Base-by-base conservation (phyloP, 2,329 filamentous ascomycete species). In the Colletotrichum gloeosporioides region DNA sequence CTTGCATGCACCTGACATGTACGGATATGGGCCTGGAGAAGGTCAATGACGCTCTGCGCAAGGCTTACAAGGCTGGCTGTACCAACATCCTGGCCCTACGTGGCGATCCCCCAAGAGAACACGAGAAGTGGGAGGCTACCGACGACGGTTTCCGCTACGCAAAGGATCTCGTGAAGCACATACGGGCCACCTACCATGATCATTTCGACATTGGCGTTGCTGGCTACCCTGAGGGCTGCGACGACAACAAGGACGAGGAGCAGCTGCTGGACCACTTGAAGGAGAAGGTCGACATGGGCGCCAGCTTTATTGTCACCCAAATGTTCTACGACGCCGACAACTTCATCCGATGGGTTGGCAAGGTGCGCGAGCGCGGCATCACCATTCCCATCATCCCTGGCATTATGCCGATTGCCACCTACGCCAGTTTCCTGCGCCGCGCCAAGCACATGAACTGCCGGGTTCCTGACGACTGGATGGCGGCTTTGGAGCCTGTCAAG, bases 311-410 rank as follows among this genome's bases (percentile, higher is more conserved):
- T 78, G 95, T 99, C 70, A 99, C 97, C 0, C 97, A 99, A 87
- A 99, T 99, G 97, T 99, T 99, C 87, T 99, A 99, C 88, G 96
- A 99, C 82, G 96, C 92, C 66, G 96, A 99, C 82, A 96, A 97
- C 83, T 99, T 99, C 86, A 86, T 99, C 70, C 91, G 93, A 69
- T 99, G 97, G 97, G 94, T 98, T 49, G 89, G 91, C 79, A 97
- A 95, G 83, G 96, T 96, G 75, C 94, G 96, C 66, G 95, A 93
- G 69, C 93, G 92, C 81, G 97, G 97, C 64, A 96, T 99, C 82
- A 93, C 88, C 31, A 89, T 97, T 36, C 95, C 95, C 18, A 97
- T 98, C 79, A 91, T 98, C 65, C 94, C 95, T 4, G 96, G 95
- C 29, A 96, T 96, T 82, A 96, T 98, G 94, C 84, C 87, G 73